Base-by-base conservation (phyloP, 306 rosid species). In the Prunus mira region DNA sequence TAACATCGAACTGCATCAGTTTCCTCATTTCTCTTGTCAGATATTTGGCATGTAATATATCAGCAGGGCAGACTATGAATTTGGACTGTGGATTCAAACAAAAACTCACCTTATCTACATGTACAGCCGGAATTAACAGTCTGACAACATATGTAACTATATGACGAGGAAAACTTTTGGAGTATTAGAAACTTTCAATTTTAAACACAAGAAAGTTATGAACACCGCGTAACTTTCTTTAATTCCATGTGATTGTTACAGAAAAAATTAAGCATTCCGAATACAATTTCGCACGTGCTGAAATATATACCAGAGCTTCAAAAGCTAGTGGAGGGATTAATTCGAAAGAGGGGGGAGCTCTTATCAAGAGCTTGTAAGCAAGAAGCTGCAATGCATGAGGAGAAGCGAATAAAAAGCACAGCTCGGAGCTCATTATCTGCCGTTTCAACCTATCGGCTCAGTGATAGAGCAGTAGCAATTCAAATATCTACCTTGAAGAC, bases 231-330 rank as follows among this genome's bases (percentile, higher is more conserved):
- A 30, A 30, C 32, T 30, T 30, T 30, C 32, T 30, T 30, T 30
- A 0, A 32, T 32, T 32, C 38, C 1, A 32, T 25, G 19, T 61
- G n/a, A 25, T 61, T 34, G 0, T 51, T 77, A 69, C 83, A 89
- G 98, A 89, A 85, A 79, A 89, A 82, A 27, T 51, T 91, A 67
- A 93, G 95, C 79, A 85, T 84, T 63, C 98, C 95, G 0, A 73
- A 83, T 3, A 89, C 91, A 68, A 80, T 91, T 76, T 85, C 91
- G 0, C 76, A 76, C 8, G 95, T 82, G 4, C 34, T 90, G 24
- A 87, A 82, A 8, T 90, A 88, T 82, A 84, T 93, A 67, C 96
- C 94, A 2, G 90, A 89, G 76, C 81, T 93, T 11, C 88, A 87
- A 18, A 72, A 82, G 34, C 88, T 89, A 68, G 90, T 90, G 58